Base-by-base conservation (phyloP, 768 basidiomycete species). In the Trametes elegans region DNA sequence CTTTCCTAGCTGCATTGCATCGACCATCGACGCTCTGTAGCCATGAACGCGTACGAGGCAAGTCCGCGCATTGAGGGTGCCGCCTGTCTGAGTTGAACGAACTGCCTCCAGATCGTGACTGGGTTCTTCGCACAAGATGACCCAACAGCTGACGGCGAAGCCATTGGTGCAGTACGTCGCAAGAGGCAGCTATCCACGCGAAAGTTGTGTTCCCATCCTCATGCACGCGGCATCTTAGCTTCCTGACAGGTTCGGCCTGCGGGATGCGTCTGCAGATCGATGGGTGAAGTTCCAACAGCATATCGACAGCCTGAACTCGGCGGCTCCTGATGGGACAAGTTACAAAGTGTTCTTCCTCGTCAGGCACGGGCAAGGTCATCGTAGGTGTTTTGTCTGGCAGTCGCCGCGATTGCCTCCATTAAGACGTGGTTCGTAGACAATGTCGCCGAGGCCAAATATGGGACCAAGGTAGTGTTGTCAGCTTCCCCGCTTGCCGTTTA, bases 301-400 rank as follows among this genome's bases (percentile, higher is more conserved):
- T 8, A 67, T 90, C n/a, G 52, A 66, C 5, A 54, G 67, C n/a
- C 65, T 90, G 52, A 85, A 87, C 53, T 56, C 62, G 1, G 58
- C 61, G 3, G 75, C 79, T 1, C 66, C 68, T 1, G 45, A 62
- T 0, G 71, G 68, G 2, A 73, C 72, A 21, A 68, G 68, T 10
- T 85, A 84, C 71, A 91, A 90, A 61, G 72, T 87, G 11, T 71
- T 90, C 50, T 79, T 85, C 53, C 67, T 90, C 2, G 80, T 79
- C 2, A 74, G 89, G 59, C 89, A 92, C 57, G 89, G 89, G 1
- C 73, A 90, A 68, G 89, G 87, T 50, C 80, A 76, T 62, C 88
- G 88, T 88, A 67, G 60, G 85, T 61, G 6, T 32, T 21, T 16
- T 11, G 7, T 13, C 23, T 34, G n/a, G n/a, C n/a, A n/a, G n/a